A percentile compares a stretch with the other conserved stretches of the same genome.
Conservation (phyloP, 306 rosid species). For the Malus sieversii region DNA sequence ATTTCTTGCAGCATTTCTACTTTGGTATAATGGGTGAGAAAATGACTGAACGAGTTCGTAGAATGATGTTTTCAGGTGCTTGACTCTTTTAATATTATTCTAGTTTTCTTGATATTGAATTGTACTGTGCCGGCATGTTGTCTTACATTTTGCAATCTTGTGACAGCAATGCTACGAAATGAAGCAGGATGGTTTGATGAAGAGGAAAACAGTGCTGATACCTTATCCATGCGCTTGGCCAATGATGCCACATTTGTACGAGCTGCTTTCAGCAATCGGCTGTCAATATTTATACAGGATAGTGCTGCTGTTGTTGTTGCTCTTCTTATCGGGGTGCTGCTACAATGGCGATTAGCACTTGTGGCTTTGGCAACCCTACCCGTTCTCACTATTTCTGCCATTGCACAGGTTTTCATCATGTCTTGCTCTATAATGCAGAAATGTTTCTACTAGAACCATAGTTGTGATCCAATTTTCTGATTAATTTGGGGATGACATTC, state of each 20-base stretch:
- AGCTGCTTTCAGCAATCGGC: slow-evolving; percentile 97
- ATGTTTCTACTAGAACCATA: not conserved
- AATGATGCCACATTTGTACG: slow-evolving; percentile 98
- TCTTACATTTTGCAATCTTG: slow-evolving; percentile 29
- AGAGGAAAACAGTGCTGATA: slow-evolving; percentile 96
- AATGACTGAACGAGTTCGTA: slow-evolving; percentile 98
- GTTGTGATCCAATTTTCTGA: not conserved
- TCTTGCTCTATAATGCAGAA: not conserved
- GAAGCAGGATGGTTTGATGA: slow-evolving; percentile 98
- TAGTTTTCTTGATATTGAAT: slow-evolving; percentile 2
- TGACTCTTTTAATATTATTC: not conserved
- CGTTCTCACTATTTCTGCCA: slow-evolving; percentile 76
- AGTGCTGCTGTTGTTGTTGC: slow-evolving; percentile 96
- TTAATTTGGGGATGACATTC: not conserved
- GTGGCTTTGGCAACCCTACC: slow-evolving; percentile 98
- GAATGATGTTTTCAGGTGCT: slow-evolving; percentile 99
- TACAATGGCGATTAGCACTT: slow-evolving; percentile 92
- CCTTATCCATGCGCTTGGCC: slow-evolving; percentile 97
- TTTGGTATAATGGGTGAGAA: slow-evolving; percentile 99
- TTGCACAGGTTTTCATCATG: slow-evolving; percentile 80
- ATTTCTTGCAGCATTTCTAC: slow-evolving; percentile 98
- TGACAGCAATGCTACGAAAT: slow-evolving; percentile 95
- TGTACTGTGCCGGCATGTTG: slow-evolving; percentile 4
- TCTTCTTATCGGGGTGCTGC: slow-evolving; percentile 75
- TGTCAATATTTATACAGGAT: slow-evolving; percentile 96